phyloP scores from a whole-genome alignment of 345 rosid genomes.

The Isatis tinctoria region DNA sequence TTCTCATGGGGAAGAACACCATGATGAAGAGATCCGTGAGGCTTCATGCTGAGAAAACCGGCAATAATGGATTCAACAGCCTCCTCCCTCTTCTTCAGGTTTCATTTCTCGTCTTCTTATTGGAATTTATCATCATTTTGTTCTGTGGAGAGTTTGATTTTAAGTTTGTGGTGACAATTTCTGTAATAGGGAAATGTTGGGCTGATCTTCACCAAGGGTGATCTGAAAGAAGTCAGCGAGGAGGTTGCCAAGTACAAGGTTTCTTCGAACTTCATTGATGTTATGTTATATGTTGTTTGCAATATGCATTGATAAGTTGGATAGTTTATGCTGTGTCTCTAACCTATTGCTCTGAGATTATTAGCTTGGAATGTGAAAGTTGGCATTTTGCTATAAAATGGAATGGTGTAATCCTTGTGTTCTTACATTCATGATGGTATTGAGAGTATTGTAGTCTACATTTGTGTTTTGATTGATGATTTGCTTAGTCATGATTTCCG shows the following conservation, averaged over 20 bases:
- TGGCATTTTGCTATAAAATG: background rate
- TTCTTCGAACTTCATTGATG: background rate
- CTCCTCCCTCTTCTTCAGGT: conserved; percentile 92
- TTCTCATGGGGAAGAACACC: conserved; percentile 96
- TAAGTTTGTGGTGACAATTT: background rate
- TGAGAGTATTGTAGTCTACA: background rate
- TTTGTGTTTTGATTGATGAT: background rate
- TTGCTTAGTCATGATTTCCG: background rate
- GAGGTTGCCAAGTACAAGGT: conserved; percentile 80
- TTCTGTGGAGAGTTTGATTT: background rate
- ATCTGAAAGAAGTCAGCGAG: conserved; percentile 67
- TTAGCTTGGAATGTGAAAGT: background rate
- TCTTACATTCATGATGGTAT: background rate
- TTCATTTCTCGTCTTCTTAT: background rate
- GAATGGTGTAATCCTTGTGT: background rate
- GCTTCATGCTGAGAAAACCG: conserved; percentile 73
- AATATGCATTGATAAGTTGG: background rate
- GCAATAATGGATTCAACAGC: conserved; percentile 49
- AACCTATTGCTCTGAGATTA: background rate
- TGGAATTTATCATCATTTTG: background rate
- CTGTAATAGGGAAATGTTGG: conserved; percentile 65
- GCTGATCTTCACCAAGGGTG: conserved; percentile 74
- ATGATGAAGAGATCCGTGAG: conserved; percentile 93
- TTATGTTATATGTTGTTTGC: background rate
- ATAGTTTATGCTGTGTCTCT: background rate